These are phyloP conservation scores for Cruciata laevipes DNA, from an alignment of 257 asterid species.

Conservation along the genomic window DNA sequence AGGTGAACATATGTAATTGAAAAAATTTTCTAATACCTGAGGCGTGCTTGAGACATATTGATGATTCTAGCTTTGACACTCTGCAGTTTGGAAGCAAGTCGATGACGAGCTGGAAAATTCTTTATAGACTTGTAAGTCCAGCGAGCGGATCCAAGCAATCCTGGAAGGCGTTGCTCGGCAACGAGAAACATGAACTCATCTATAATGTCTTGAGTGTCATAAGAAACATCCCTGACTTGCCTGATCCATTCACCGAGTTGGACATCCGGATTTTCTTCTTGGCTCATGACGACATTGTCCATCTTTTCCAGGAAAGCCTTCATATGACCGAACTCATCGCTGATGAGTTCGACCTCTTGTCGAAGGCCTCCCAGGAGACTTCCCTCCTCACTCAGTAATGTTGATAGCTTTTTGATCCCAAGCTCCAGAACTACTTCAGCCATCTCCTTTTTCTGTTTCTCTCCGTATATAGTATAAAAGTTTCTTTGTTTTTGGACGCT, in stretches of 20 bases:
- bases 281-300: too few relatives aligned
- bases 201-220: background rate
- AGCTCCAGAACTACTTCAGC: background rate
- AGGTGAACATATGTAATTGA: too few relatives aligned
- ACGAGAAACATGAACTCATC: background rate
- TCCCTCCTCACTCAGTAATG: conserved; percentile 2
- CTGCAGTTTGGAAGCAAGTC: background rate
- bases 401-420: background rate
- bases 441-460: too few relatives aligned
- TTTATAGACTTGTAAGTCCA: background rate
- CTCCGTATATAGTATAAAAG: too few relatives aligned
- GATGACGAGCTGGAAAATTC: background rate
- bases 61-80: background rate
- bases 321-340: background rate
- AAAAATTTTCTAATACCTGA: too few relatives aligned
- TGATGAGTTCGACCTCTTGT: conserved; percentile 8
- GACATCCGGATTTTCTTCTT: background rate
- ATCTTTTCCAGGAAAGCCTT: conserved; percentile 1
- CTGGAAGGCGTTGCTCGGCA: background rate
- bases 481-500: too few relatives aligned
- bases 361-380: background rate
- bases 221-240: conserved; percentile 2
- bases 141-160: background rate
- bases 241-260: background rate
- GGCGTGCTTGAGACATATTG: background rate